A percentile compares a stretch with the other conserved stretches of the same genome.
These are phyloP conservation scores for Sordariomycetes sp. DNA, from an alignment of 2,329 filamentous ascomycete species.

Conservation along the genomic window DNA sequence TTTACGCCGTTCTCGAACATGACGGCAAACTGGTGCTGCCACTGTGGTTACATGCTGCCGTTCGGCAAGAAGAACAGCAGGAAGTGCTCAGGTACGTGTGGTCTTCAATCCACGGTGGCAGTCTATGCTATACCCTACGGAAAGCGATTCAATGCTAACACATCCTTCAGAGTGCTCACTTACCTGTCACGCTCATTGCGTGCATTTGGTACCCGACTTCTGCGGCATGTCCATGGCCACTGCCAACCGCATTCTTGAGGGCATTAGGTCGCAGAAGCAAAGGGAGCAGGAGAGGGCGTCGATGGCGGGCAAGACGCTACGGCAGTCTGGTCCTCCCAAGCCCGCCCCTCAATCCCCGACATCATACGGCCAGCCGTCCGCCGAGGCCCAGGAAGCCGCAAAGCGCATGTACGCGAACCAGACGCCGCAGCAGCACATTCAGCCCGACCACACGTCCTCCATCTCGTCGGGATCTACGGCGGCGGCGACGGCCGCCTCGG, in stretches of 20 bases:
- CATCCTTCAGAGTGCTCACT: slow-evolving; percentile 61
- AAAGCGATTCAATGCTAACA: not conserved
- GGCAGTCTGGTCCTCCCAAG: slow-evolving; percentile 29
- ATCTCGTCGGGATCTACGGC: slow-evolving; percentile 35
- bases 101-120: slow-evolving; percentile 8
- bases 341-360: slow-evolving; percentile 10
- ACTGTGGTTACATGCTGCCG: slow-evolving; percentile 91
- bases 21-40: slow-evolving; percentile 98
- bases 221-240: slow-evolving; percentile 99
- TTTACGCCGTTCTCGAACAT: slow-evolving; percentile 97
- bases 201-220: slow-evolving; percentile 94
- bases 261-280: slow-evolving; percentile 69
- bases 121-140: not conserved
- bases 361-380: slow-evolving; percentile 7
- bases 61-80: slow-evolving; percentile 92
- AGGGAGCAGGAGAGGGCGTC: slow-evolving; percentile 44
- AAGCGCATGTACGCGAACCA: slow-evolving; percentile 47
- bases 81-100: slow-evolving; percentile 63
- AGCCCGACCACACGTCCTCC: slow-evolving; percentile 31
- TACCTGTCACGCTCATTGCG: slow-evolving; percentile 82
- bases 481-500: slow-evolving; percentile 41
- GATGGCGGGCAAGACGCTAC: slow-evolving; percentile 54
- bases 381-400: slow-evolving; percentile 49
- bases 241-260: slow-evolving; percentile 84
- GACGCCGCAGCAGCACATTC: slow-evolving; percentile 30